These are phyloP conservation scores for Plantago major DNA, from an alignment of 257 asterid genomes.

Conservation along the genomic window DNA sequence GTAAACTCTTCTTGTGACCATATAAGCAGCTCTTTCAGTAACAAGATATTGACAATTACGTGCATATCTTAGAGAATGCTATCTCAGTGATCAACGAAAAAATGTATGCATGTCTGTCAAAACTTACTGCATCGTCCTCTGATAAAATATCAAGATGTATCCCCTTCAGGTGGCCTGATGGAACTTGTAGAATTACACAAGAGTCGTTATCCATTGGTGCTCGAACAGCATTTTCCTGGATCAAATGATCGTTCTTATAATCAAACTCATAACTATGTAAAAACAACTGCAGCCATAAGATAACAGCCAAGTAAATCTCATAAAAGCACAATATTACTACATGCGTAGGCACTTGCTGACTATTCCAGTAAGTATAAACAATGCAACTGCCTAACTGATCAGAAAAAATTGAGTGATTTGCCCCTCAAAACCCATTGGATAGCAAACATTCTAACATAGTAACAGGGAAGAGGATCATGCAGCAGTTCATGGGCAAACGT, in stretches of 20 bases:
- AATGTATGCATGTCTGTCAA: too few relatives aligned
- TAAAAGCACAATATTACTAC: not conserved
- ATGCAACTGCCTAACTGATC: not conserved
- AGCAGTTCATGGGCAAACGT: too few relatives aligned
- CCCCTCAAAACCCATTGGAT: not conserved
- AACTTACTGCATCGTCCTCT: constrained; percentile 80
- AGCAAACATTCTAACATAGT: not conserved
- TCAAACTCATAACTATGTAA: constrained; percentile 1
- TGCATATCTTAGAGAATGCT: too few relatives aligned
- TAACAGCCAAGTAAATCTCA: constrained; percentile 3
- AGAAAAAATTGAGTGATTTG: not conserved
- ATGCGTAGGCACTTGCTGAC: too few relatives aligned
- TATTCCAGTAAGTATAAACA: not conserved
- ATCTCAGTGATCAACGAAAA: too few relatives aligned
- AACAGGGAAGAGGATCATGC: not conserved
- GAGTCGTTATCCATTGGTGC: constrained; percentile 51
- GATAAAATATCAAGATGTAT: constrained; percentile 56
- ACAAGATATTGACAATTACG: too few relatives aligned
- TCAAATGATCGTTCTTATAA: too few relatives aligned
- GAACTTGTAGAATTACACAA: constrained; percentile 38
- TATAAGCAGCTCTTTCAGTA: too few relatives aligned
- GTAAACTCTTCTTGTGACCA: too few relatives aligned
- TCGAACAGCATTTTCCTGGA: constrained; percentile 23
- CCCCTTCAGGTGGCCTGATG: constrained; percentile 47
- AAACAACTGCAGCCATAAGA: not conserved